Evolutionary conservation across 129 eudicot genomes (phyloP), one percentile per base, ranked within the genome.

Genomic region (Oenanthe sinensis): DNA sequence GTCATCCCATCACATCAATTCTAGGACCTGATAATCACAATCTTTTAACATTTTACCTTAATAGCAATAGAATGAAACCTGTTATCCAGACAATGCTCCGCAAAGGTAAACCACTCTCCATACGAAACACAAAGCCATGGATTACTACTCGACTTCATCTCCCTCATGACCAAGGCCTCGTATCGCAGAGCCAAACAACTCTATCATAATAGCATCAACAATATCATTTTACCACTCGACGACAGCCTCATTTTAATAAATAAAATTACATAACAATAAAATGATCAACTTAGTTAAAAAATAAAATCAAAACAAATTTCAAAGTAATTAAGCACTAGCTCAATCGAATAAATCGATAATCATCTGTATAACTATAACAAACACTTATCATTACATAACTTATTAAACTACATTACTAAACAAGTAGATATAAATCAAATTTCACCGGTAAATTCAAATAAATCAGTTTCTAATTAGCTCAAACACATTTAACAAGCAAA

Each of bases 111-210:
- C 98, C 98, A 91, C 78, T 95, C 97, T 24, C 24, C 22, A 14
- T 52, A 84, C 47, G 90, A 83, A 83, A 94, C 97, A 19, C 44
- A 84, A 40, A 89, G 86, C 89, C 79, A 74, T 37, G 67, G 84
- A 79, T 91, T 78, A 70, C 70, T 79, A 70, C 79, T 77, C 52
- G 92, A 84, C 80, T 82, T 80, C 58, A 85, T 60, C 48, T 91
- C 93, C 78, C 96, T 86, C 85, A 91, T 79, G 75, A 83, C 78
- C 81, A 95, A 78, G 39, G 90, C 97, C 84, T 95, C 98, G 44
- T 95, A 95, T 87, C 98, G 88, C 89, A 95, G 74, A 26, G 92
- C 93, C 91, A 95, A 91, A 74, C 91, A 90, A 81, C 94, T 88
- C 97, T 91, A 85, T 8, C 36, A 42, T 43, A 47, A 33, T 13